These are phyloP conservation scores for Astrothelium macrocarpum DNA, from an alignment of 495 filamentous ascomycete species.

Conservation along the genomic window DNA sequence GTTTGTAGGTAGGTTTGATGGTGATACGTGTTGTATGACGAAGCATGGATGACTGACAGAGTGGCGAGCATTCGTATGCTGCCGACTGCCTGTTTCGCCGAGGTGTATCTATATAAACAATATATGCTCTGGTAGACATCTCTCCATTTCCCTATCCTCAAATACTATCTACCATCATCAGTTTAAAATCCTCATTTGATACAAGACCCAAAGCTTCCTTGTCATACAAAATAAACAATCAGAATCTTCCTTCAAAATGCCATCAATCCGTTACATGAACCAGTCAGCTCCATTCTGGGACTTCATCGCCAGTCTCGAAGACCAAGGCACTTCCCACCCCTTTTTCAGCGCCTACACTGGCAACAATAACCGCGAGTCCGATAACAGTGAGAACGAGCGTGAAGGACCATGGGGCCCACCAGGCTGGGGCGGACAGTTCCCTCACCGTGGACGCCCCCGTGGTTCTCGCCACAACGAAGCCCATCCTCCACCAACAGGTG, in stretches of 20 bases:
- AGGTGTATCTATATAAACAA: neutral
- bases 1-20: neutral
- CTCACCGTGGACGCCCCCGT: conserved; percentile 13
- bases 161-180: neutral
- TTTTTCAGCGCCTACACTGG: conserved; percentile 19
- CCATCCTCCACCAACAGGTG: neutral
- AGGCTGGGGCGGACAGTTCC: conserved; percentile 7
- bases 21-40: neutral
- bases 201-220: neutral
- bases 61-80: neutral
- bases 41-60: neutral
- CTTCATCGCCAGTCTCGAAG: conserved; percentile 34
- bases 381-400: conserved; percentile 14
- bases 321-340: conserved; percentile 29
- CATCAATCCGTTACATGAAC: conserved; percentile 35
- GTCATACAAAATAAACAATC: neutral
- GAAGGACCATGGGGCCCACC: neutral
- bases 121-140: neutral
- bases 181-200: neutral
- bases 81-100: neutral
- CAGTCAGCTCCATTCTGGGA: conserved; percentile 40
- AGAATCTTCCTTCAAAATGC: conserved; percentile 20
- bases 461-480: conserved; percentile 6
- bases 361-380: conserved; percentile 6
- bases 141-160: neutral